phyloP scores from a whole-genome alignment of 2,329 filamentous ascomycete genomes.

The Tolypocladium album region DNA sequence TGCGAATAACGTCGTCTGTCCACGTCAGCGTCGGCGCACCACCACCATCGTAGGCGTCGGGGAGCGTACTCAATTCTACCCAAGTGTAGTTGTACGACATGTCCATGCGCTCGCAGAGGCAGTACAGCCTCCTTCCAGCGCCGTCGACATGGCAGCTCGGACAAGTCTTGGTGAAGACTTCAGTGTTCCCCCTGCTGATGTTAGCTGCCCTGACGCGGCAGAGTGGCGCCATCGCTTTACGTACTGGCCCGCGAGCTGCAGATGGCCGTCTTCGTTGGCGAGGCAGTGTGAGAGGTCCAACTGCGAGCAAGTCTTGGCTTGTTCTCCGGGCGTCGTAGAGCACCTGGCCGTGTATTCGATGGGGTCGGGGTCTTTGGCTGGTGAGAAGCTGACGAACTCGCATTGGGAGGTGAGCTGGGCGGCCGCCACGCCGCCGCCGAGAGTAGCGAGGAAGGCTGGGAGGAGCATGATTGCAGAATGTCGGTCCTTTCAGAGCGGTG shows the following conservation, averaged over 20 bases:
- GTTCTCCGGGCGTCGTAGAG: background rate
- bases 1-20: background rate
- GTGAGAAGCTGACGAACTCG: constrained; percentile 2
- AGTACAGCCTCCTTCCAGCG: background rate
- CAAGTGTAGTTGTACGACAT: background rate
- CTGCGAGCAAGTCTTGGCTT: background rate
- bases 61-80: background rate
- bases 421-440: background rate
- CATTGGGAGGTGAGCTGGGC: constrained; percentile 1
- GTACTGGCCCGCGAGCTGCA: background rate
- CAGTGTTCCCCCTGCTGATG: background rate
- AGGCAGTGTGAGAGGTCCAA: constrained; percentile 1
- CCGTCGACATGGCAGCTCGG: constrained; percentile 2
- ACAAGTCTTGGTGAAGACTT: constrained; percentile 1
- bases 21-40: background rate
- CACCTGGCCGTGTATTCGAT: constrained; percentile 1
- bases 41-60: too few species aligned
- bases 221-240: background rate
- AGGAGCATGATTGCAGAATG: background rate
- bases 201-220: background rate
- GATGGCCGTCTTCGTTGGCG: background rate
- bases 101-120: background rate
- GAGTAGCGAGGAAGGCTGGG: background rate
- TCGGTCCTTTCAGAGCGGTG: background rate
- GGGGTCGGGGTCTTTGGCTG: background rate